Evolutionary conservation across 2,329 filamentous ascomycete genomes (phyloP), one percentile per base, ranked within the genome.

Genomic region (Stemphylium lycopersici): DNA sequence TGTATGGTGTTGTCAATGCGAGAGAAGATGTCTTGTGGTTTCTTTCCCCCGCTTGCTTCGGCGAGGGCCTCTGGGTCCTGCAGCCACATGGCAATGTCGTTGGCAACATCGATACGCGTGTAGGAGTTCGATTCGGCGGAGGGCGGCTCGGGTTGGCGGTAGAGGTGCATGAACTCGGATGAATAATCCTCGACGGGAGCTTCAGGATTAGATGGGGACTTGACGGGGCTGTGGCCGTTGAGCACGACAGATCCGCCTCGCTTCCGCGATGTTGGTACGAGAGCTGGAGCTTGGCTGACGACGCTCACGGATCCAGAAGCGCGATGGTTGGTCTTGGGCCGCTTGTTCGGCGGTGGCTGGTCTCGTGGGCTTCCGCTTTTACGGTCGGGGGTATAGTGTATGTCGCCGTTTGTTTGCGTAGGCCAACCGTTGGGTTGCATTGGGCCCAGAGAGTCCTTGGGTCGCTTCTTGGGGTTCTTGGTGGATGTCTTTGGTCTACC

Each of bases 391-490:
- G 68, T 77, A 49, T 76, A 71, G 26, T 76, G 74, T 29, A 83
- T 82, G 47, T 90, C 87, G 53, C 82, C 79, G 56, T 84, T 83
- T 51, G 83, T 80, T 37, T 80, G 78, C 45, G 85, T 64, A 24
- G 79, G 74, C 78, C 80, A 86, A 45, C 89, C 89, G 70, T 92
- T 93, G 45, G 86, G 78, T 66, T 86, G 84, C 29, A 87, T 74
- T 13, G 76, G 66, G 38, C 87, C 86, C 24, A 74, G 70, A 24
- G 72, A 69, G 45, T 92, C 90, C 72, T 92, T 96, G 33, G 84
- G 76, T 76, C 93, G 96, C 81, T 96, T 97, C 80, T 93, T 96
- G 71, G 92, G 89, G 71, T 84, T 89, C 74, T 96, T 96, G 11
- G 90, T 81, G 6, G 88, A 83, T 7, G 88, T 85, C 57, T 92